Base-by-base conservation (phyloP, 2,329 filamentous ascomycete genomes). In the Arthrobotrys musiformis region DNA sequence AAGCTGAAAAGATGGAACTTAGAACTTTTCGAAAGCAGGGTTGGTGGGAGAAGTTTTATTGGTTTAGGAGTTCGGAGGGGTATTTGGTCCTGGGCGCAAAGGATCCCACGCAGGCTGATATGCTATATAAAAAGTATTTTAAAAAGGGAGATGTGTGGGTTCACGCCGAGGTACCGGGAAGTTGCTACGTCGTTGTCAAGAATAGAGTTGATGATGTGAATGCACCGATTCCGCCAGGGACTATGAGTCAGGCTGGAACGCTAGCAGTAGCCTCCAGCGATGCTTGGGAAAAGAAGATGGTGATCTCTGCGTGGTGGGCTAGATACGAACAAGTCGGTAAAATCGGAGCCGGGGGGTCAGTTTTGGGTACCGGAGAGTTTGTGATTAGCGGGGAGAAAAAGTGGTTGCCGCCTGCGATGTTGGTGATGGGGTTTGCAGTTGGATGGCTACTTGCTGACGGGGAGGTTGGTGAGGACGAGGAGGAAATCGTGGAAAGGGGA, bases 1-100 rank as follows among this genome's bases (percentile, higher is more conserved):
- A 97, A 84, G 91, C 95, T 82, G 95, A 98, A 84, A 97, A 97
- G 83, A 91, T 93, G 19, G 86, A 96, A 1, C 85, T 98, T 8
- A 90, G 94, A 52, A 93, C 92, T 0, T 91, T 97, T 7, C 89
- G 95, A 69, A 91, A 90, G 81, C 91, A 90, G 79, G 88, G 94
- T 81, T 99, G 95, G 95, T 99, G 97, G 80, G 95, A 99, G 82
- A 99, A 99, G 84, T 99, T 97, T 81, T 86, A 90, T 28, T 98
- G 93, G 88, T 99, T 99, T 84, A 89, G 98, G 80, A 97, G 94
- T 0, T 96, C 93, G 0, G 95, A 99, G 82, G 94, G 94, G 3
- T 97, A 98, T 82, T 87, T 99, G 4, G 92, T 98, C 0, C 87
- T 99, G 15, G 94, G 90, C 50, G 94, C 93, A 15, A 93, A 93